A percentile compares a stretch with the other conserved stretches of the same genome.
Conservation (phyloP, 768 basidiomycete genomes). For the Panus rudis region DNA sequence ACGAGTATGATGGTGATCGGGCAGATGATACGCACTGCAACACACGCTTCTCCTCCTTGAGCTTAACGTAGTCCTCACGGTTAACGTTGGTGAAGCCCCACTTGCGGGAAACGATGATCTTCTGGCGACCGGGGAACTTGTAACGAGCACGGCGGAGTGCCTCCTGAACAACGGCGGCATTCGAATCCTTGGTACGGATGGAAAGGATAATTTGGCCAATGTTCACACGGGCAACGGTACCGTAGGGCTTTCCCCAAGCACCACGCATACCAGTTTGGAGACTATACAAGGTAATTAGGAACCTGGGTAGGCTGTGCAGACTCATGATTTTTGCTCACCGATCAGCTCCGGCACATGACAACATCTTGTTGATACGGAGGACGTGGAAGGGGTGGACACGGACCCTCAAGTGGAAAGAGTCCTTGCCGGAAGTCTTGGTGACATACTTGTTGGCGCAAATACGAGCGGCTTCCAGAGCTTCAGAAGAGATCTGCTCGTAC, state of each 20-base stretch:
- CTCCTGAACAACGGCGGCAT: constrained; percentile 87
- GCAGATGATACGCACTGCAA: constrained; percentile 55
- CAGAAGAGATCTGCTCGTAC: constrained; percentile 93
- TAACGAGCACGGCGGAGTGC: constrained; percentile 96
- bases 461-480: constrained; percentile 96
- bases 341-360: constrained; percentile 99
- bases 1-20: not conserved
- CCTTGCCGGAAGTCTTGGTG: constrained; percentile 96
- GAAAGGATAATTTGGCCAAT: constrained; percentile 94
- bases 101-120: constrained; percentile 95
- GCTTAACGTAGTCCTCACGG: constrained; percentile 79
- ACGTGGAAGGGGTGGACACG: constrained; percentile 99
- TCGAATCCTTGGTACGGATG: constrained; percentile 86
- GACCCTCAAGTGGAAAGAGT: constrained; percentile 97
- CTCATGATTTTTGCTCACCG: constrained; percentile 41
- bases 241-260: constrained; percentile 99
- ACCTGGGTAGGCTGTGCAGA: not conserved
- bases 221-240: constrained; percentile 91
- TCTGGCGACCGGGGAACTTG: constrained; percentile 99
- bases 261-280: constrained; percentile 98
- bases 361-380: constrained; percentile 99
- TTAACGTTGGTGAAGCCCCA: constrained; percentile 98
- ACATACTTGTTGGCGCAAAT: constrained; percentile 99
- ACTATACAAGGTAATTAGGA: constrained; percentile 28
- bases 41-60: constrained; percentile 88